Evolutionary conservation across 805 yeast species (phyloP).

Genomic region (Lachancea fermentati): DNA sequence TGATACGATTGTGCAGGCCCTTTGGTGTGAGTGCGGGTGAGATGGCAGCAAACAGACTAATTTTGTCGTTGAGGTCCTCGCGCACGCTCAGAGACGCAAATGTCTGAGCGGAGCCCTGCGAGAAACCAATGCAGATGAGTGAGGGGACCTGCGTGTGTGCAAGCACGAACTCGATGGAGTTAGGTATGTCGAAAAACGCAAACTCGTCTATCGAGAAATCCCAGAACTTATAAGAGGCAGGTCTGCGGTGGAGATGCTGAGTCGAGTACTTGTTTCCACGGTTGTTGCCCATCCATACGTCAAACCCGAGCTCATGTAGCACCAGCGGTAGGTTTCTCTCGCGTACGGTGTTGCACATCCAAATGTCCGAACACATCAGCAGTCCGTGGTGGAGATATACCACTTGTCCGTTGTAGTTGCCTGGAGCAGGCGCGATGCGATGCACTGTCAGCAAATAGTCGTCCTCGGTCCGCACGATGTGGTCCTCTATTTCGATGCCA

Average conservation of each 20-base stretch:
- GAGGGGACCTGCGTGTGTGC: conserved; percentile 38
- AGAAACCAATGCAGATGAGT: conserved; percentile 77
- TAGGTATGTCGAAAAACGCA: conserved; percentile 86
- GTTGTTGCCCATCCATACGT: conserved; percentile 92
- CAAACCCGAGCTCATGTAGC: conserved; percentile 77
- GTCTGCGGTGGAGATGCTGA: conserved; percentile 52
- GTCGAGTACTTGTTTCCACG: conserved; percentile 90
- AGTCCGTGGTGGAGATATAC: conserved; percentile 90
- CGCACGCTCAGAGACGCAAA: conserved; percentile 72
- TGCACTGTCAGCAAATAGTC: conserved; percentile 73
- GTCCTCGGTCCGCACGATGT: conserved; percentile 71
- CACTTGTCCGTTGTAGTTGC: conserved; percentile 38
- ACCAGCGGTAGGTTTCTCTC: conserved; percentile 63
- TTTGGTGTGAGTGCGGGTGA: conserved; percentile 95
- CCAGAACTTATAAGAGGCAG: conserved; percentile 59
- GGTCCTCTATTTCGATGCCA: conserved; percentile 70
- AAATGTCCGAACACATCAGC: conserved; percentile 80
- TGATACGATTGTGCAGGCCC: conserved; percentile 69
- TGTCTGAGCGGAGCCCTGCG: conserved; percentile 93
- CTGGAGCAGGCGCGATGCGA: conserved; percentile 44
- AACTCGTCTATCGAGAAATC: conserved; percentile 87
- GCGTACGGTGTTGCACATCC: conserved; percentile 52
- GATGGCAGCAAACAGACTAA: conserved; percentile 64
- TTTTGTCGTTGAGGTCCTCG: conserved; percentile 52
- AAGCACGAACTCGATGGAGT: conserved; percentile 69